Conservation (phyloP, 1,284 basidiomycete species). For the Moniliella sp. region DNA sequence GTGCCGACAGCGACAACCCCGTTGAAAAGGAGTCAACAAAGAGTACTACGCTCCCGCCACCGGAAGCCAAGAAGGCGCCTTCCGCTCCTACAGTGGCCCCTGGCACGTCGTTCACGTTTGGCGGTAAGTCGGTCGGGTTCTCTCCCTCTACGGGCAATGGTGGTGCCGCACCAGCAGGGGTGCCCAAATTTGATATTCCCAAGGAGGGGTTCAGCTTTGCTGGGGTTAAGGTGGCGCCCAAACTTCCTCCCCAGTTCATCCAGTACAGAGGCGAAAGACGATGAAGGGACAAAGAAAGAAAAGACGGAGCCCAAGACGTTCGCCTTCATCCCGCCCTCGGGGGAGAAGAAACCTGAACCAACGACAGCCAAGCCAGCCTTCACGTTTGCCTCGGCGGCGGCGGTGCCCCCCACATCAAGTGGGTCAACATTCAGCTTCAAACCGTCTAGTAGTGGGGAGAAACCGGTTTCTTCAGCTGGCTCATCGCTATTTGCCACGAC, state of each 20-base stretch:
- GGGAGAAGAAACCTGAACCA: not conserved
- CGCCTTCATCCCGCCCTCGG: not conserved
- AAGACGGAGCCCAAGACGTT: not conserved
- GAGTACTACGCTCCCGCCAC: no score
- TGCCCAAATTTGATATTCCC: not conserved
- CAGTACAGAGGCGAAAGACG: no score
- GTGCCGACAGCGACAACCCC: no score
- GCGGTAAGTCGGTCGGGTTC: not conserved
- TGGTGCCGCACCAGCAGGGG: not conserved
- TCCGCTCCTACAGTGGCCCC: not conserved
- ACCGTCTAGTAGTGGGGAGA: no score
- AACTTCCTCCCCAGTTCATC: no score
- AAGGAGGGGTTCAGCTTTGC: not conserved
- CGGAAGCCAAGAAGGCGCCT: no score
- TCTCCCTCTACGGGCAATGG: not conserved
- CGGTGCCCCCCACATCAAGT: no score
- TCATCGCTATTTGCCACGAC: no score
- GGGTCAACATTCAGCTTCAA: no score
- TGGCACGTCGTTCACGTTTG: not conserved
- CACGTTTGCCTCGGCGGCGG: no score
- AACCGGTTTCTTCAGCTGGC: no score
- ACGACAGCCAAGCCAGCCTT: not conserved
- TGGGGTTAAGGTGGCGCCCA: not conserved
- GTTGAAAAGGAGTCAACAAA: no score
- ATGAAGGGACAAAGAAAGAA: not conserved